Base-by-base conservation (phyloP, 1,139 yeast genomes). In the Suhomyces yuchorum region DNA sequence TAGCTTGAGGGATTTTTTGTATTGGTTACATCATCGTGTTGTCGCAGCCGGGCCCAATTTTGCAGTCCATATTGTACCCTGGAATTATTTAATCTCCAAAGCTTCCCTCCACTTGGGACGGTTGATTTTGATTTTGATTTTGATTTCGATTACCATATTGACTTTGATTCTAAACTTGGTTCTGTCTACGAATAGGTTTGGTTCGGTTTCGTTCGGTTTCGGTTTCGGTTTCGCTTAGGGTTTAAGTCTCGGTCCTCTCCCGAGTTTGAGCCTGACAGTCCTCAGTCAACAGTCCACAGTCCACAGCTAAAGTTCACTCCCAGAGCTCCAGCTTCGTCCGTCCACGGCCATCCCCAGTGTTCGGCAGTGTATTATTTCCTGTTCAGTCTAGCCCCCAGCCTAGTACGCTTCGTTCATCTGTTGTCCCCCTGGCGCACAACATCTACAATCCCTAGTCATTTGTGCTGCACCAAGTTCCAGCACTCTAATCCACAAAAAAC, bases 1-100 rank as follows among this genome's bases (percentile, higher is more conserved):
- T 44, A 23, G 35, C 32, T 36, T 48, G 51, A 44, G 51, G 51
- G 51, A 48, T 48, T 48, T 48, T 48, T 48, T 23, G 51, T 48
- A 48, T 44, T 48, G 48, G 51, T 48, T 48, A 48, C 51, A 48
- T 45, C 51, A 48, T 48, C 48, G 42, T 43, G 43, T 37, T 32
- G 47, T 37, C 26, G 41, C 36, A 41, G 38, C 42, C 39, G 41
- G 30, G 22, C 26, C 42, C 28, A 38, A 40, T 19, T 36, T 47
- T 43, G 41, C 44, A 40, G 42, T 30, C 35, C 35, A 22, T 22
- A 22, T 12, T 37, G 11, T 19, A 15, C 28, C 39, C 17, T n/a
- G 17, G 24, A 8, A 23, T 22, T 26, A 18, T 24, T 38, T 24
- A 38, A 18, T 11, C 20, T 19, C 15, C 17, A 26, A 12, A 12